Evolutionary conservation across 2,329 filamentous ascomycete species (phyloP).

Genomic region (Akanthomyces lecanii): DNA sequence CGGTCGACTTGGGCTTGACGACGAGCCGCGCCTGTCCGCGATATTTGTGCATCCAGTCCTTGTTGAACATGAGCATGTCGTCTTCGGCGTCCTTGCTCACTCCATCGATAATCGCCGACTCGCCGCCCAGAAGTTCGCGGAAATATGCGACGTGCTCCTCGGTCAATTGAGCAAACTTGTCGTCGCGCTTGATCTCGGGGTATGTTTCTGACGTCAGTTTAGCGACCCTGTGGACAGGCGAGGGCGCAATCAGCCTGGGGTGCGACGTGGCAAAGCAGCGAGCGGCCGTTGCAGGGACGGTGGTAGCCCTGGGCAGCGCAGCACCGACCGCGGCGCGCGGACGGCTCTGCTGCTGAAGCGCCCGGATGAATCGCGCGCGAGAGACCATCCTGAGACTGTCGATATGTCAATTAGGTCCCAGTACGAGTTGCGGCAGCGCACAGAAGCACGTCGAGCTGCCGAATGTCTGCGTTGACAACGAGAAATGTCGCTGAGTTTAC

Average conservation of each 20-base stretch:
- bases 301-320: background rate
- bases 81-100: constrained; percentile 65
- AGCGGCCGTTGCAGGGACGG: constrained; percentile 4
- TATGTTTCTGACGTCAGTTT: constrained; percentile 85
- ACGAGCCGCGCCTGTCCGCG: constrained; percentile 84
- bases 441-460: background rate
- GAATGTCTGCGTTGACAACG: background rate
- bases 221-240: constrained; percentile 24
- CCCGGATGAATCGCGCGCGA: constrained; percentile 19
- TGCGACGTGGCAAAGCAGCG: constrained; percentile 30
- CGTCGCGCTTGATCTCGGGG: constrained; percentile 75
- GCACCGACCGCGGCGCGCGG: background rate
- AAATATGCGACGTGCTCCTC: constrained; percentile 79
- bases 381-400: constrained; percentile 20
- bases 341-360: constrained; percentile 19
- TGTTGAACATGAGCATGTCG: constrained; percentile 89
- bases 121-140: constrained; percentile 70
- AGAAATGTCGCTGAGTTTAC: constrained; percentile 7
- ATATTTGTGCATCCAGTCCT: constrained; percentile 99
- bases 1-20: constrained; percentile 76
- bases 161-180: constrained; percentile 69
- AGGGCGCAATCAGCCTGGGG: constrained; percentile 26
- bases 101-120: constrained; percentile 79
- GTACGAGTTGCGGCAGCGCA: background rate
- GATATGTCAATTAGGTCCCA: background rate